Conservation (phyloP, 1,139 yeast genomes). For the Candida mesenterica region DNA sequence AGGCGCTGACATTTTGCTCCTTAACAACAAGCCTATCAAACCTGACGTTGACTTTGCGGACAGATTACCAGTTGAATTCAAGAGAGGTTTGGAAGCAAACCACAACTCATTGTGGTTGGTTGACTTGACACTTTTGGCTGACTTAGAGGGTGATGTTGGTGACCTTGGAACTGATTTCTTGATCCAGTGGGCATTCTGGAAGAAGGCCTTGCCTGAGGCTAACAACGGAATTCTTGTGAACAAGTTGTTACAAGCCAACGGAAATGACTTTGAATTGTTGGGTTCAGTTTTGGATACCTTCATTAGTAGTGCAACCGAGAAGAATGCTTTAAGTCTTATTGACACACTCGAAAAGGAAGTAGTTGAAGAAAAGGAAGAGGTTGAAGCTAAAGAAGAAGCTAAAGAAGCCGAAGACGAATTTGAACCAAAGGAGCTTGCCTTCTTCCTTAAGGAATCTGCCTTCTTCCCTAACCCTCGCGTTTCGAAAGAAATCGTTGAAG, state of each 20-base stretch:
- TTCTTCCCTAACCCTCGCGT: slow-evolving; percentile 58
- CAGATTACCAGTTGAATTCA: slow-evolving; percentile 52
- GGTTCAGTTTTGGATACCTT: slow-evolving; percentile 80
- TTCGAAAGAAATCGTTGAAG: slow-evolving; percentile 35
- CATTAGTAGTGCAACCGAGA: slow-evolving; percentile 50
- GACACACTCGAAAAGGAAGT: slow-evolving; percentile 27
- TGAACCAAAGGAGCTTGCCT: slow-evolving; percentile 36
- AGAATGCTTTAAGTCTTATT: slow-evolving; percentile 33
- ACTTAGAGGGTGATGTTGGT: slow-evolving; percentile 64
- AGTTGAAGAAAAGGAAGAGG: slow-evolving; percentile 26
- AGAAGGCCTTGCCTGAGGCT: slow-evolving; percentile 59
- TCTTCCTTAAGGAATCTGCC: slow-evolving; percentile 58
- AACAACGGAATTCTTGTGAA: slow-evolving; percentile 66
- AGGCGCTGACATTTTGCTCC: slow-evolving; percentile 56
- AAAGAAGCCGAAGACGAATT: slow-evolving; percentile 20
- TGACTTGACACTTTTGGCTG: slow-evolving; percentile 61
- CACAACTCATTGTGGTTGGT: slow-evolving; percentile 51
- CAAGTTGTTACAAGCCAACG: slow-evolving; percentile 77
- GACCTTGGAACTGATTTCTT: slow-evolving; percentile 56
- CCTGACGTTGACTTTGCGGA: slow-evolving; percentile 46
- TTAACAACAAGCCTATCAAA: slow-evolving; percentile 38
- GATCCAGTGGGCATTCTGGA: slow-evolving; percentile 81
- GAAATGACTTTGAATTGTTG: slow-evolving; percentile 77
- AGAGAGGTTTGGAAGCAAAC: slow-evolving; percentile 54
- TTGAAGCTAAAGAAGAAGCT: slow-evolving; percentile 14